phyloP scores from a whole-genome alignment of 2,329 filamentous ascomycete genomes.

The Colletotrichum higginsianum region DNA sequence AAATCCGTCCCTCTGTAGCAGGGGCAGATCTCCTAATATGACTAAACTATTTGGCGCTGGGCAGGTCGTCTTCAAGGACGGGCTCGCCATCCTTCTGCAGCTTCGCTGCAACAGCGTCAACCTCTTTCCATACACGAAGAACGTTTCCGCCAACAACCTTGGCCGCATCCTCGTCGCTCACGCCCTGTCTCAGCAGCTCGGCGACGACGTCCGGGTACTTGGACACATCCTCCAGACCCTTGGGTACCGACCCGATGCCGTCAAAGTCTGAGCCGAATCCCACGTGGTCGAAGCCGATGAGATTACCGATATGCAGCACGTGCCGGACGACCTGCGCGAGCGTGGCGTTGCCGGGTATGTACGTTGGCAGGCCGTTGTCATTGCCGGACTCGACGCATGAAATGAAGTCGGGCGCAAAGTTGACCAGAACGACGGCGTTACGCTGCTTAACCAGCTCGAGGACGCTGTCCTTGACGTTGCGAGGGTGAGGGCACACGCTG shows the following conservation, averaged over 20 bases:
- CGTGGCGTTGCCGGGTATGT: conserved; percentile 78
- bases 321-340: conserved; percentile 85
- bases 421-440: conserved; percentile 89
- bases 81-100: conserved; percentile 73
- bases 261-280: conserved; percentile 94
- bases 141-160: conserved; percentile 87
- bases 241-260: conserved; percentile 76
- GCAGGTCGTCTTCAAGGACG: conserved; percentile 68
- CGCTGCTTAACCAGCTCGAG: conserved; percentile 81
- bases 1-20: background rate
- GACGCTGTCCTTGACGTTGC: conserved; percentile 91
- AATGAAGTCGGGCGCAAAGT: conserved; percentile 87
- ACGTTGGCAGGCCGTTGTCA: conserved; percentile 76
- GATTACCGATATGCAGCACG: conserved; percentile 84
- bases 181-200: conserved; percentile 79
- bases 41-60: conserved; percentile 22
- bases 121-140: conserved; percentile 86
- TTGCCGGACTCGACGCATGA: conserved; percentile 76
- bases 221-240: conserved; percentile 86
- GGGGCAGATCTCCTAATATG: background rate
- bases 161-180: conserved; percentile 80
- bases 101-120: conserved; percentile 78
- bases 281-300: conserved; percentile 90
- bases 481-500: conserved; percentile 85
- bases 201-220: conserved; percentile 85